Base-by-base conservation (phyloP, 176 grass and related monocot genomes). In the Musa acuminata region DNA sequence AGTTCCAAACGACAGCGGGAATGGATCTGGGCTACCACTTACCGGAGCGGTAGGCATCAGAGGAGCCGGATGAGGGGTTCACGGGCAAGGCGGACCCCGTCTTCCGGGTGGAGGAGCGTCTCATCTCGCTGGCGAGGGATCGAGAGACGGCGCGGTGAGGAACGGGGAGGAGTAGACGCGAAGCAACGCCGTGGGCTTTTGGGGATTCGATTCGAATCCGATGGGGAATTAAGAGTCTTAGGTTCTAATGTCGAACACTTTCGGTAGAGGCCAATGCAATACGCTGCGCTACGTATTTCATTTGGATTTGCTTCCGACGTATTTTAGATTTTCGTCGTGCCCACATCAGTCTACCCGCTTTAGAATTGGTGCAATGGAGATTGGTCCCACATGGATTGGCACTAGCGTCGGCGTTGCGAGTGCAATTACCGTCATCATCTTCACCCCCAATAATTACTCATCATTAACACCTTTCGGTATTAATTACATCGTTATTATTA, bases 91-190 rank as follows among this genome's bases (percentile, higher is more conserved):
- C 75, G 75, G 75, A 77, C 25, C 72, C 72, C 16, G 72, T 59
- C 55, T 65, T 77, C 10, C 75, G 58, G 59, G 57, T 77, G 20
- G 75, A 77, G 26, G 75, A 77, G 75, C 75, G 48, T 60, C 75
- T 77, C 75, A 77, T 77, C 48, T 51, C 60, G 29, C 53, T 73
- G 50, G 25, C n/a, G 71, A 11, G 20, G 51, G 71, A 73, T 53
- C 51, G 71, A 55, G 25, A 12, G 52, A 29, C 13, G 52, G 53
- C 12, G 52, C 16, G 2, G 67, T 17, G 43, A 6, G 43, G 48
- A n/a, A 19, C 10, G 19, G 23, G 35, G 14, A 70, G 67, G 48
- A 69, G 21, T 12, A 23, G 5, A 9, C 9, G 11, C 2, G 23
- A 65, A 4, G 22, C 22, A 25, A 13, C 24, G 62, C 43, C 48